phyloP scores from a whole-genome alignment of 2,329 filamentous ascomycete genomes.

The Fusarium secorum region DNA sequence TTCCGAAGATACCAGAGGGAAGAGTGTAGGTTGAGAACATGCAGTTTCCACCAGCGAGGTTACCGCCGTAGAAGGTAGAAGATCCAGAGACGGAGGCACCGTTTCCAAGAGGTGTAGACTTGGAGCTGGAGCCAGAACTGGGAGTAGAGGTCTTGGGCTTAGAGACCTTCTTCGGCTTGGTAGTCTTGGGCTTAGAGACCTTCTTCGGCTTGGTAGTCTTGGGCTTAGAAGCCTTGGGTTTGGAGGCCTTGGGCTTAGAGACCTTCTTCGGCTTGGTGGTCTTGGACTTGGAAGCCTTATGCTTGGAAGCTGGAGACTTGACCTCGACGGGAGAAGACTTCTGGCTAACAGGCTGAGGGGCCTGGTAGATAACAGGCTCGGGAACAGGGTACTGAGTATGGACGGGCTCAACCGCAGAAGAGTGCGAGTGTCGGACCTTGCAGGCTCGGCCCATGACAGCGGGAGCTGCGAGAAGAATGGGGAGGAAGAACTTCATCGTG shows the following conservation, averaged over 20 bases:
- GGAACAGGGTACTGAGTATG: constrained; percentile 4
- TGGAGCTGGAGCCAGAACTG: not conserved
- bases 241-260: not conserved
- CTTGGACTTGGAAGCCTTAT: not conserved
- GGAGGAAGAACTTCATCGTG: constrained; percentile 41
- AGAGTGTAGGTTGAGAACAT: constrained; percentile 70
- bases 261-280: not conserved
- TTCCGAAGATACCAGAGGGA: constrained; percentile 65
- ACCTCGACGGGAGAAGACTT: constrained; percentile 7
- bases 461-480: constrained; percentile 37
- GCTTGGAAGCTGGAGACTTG: not conserved
- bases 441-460: constrained; percentile 42
- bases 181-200: not conserved
- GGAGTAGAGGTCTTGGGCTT: not conserved
- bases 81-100: constrained; percentile 25
- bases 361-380: not conserved
- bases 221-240: not conserved
- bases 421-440: constrained; percentile 21
- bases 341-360: not conserved
- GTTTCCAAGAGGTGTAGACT: constrained; percentile 6
- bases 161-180: no score
- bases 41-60: constrained; percentile 67
- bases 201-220: not conserved
- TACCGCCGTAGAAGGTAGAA: constrained; percentile 62
- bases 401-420: not conserved